Base-by-base conservation (phyloP, 164 flowering plant genomes). In the Kingdonia uniflora region DNA sequence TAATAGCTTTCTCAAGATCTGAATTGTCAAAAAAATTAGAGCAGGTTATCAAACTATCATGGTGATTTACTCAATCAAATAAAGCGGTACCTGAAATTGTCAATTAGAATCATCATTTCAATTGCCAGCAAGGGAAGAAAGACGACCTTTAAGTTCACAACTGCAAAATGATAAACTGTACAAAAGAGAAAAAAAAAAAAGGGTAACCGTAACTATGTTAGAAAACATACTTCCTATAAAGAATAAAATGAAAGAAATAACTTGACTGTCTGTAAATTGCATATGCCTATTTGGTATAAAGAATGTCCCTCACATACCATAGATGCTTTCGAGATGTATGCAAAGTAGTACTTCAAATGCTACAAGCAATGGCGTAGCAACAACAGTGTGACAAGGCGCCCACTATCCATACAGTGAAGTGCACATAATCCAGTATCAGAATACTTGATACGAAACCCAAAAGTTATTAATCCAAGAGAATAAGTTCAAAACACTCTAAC, bases 331-430 rank as follows among this genome's bases (percentile, higher is more conserved):
- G 20, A 90, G 85, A 72, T 84, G 77, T 69, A 84, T 74, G 72
- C 94, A 86, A 63, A 86, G 94, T 21, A 90, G 97, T 46, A 90
- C 69, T 63, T 90, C 97, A 66, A 90, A 90, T 57, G 95, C 80
- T 57, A 90, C 67, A 58, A 90, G 80, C 79, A 90, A 67, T 14
- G 97, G 95, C 44, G 79, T 78, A 1, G 95, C 91, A 47, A 84
- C 88, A 56, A 90, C 62, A 10, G 97, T 82, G 74, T 90, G 97
- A 64, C 95, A 90, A 3, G 97, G 97, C 49, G 97, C 95, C 97
- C 97, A 90, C 97, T 86, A 80, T 56, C 42, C 59, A 68, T 54
- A 45, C 64, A 55, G 54, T 11, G 59, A 55, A 66, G 35, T 29
- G n/a, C n/a, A n/a, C n/a, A n/a, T n/a, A 3, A 29, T 8, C 35